These are phyloP conservation scores for Nakaseomyces delphensis DNA, from an alignment of 1,139 yeast genomes.

Conservation along the genomic window DNA sequence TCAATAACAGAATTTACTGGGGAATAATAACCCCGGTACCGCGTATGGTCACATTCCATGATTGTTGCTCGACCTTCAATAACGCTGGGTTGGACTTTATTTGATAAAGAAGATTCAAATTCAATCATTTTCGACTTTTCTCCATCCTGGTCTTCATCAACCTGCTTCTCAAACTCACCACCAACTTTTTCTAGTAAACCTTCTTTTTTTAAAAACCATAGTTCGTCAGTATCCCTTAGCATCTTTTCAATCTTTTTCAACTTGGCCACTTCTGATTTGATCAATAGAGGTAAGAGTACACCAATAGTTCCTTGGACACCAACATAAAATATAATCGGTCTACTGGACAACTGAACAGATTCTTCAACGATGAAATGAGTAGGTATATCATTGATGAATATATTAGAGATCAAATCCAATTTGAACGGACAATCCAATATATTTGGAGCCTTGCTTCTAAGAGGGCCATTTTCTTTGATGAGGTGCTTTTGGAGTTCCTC, in stretches of 20 bases:
- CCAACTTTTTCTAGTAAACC: constrained; percentile 7
- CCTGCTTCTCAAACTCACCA: constrained; percentile 7
- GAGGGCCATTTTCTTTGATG: constrained; percentile 1
- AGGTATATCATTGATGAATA: constrained; percentile 61
- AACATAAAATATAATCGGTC: constrained; percentile 57
- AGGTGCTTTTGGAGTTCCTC: constrained; percentile 6
- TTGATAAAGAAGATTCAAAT: constrained; percentile 8
- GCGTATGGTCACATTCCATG: constrained; percentile 59
- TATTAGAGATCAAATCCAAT: constrained; percentile 49
- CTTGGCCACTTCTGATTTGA: constrained; percentile 54
- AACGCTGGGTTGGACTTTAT: constrained; percentile 8
- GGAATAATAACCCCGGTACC: constrained; percentile 67
- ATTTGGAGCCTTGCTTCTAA: constrained; percentile 16
- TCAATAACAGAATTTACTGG: constrained; percentile 73
- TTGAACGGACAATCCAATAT: constrained; percentile 37
- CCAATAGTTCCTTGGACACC: constrained; percentile 84
- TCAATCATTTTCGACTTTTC: neutral
- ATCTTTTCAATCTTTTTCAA: constrained; percentile 47
- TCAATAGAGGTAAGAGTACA: constrained; percentile 54
- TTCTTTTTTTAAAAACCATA: constrained; percentile 16
- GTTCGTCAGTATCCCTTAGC: constrained; percentile 35
- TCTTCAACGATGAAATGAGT: constrained; percentile 41
- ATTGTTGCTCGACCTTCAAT: constrained; percentile 24
- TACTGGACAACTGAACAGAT: constrained; percentile 36
- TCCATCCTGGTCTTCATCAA: constrained; percentile 4